Base-by-base conservation (phyloP, 257 asterid genomes). In the Cynanchum wilfordii region DNA sequence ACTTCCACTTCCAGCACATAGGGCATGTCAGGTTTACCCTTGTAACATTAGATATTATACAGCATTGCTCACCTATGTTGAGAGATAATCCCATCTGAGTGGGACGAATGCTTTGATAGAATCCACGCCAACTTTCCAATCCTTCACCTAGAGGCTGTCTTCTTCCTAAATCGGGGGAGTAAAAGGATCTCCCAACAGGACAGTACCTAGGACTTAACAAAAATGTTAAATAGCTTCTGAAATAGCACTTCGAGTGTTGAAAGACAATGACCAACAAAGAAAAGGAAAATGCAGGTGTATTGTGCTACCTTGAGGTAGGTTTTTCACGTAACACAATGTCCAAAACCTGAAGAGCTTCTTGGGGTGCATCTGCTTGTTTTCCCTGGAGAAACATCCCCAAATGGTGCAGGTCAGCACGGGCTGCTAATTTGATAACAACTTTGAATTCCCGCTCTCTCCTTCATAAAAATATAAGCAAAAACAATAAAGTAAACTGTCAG, bases 71-170 rank as follows among this genome's bases (percentile, higher is more conserved):
- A 94, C 98, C 98, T 10, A 94, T 94, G 68, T 94, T 94, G 54
- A 94, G 75, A 0, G 98, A 94, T 81, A 94, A 80, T 1, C 98
- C 98, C 98, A 94, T 94, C 81, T 94, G 98, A 13, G 98, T 94
- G 27, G 98, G 98, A 36, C 98, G 95, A 65, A 94, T 94, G 74
- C 98, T 94, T 78, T 94, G 98, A 74, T 94, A 94, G 76, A 94
- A 94, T 8, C 98, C 98, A 33, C 98, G 91, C 98, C 98, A 94
- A 78, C 97, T 88, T 78, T 94, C 97, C 55, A 91, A 86, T 24
- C 97, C 98, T 77, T 94, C 98, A 65, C 96, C 98, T 70, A 94
- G 83, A 42, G 98, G 89, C 64, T 91, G 96, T 74, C 88, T 87
- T 59, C 84, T 80, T 29, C 97, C 98, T 56, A 94, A 76, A 77